Conservation (phyloP, 2,329 filamentous ascomycete species). For the Boeremia exigua region DNA sequence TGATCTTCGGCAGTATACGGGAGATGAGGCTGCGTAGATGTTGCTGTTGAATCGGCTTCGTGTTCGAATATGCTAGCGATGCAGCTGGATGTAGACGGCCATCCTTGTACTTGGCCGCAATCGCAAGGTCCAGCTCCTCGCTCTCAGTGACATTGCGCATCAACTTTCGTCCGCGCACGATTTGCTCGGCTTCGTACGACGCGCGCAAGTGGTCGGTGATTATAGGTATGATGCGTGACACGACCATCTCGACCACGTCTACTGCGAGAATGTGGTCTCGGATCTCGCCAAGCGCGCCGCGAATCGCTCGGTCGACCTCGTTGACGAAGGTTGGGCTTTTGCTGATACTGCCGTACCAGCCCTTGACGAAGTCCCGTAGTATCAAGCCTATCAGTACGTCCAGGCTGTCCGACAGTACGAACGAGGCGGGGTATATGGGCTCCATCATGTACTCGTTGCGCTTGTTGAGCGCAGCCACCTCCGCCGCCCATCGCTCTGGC, state of each 20-base stretch:
- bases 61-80: slow-evolving; percentile 81
- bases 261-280: slow-evolving; percentile 74
- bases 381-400: slow-evolving; percentile 80
- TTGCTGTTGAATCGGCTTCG: slow-evolving; percentile 84
- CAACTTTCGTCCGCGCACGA: slow-evolving; percentile 84
- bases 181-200: slow-evolving; percentile 87
- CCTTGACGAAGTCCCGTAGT: slow-evolving; percentile 81
- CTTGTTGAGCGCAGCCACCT: slow-evolving; percentile 69
- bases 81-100: slow-evolving; percentile 88
- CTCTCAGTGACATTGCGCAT: slow-evolving; percentile 93
- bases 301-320: slow-evolving; percentile 82
- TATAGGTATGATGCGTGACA: slow-evolving; percentile 83
- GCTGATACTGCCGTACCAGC: slow-evolving; percentile 91
- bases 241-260: slow-evolving; percentile 83
- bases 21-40: slow-evolving; percentile 80
- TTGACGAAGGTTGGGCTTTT: slow-evolving; percentile 79
- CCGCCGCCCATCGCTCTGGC: slow-evolving; percentile 70
- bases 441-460: slow-evolving; percentile 69
- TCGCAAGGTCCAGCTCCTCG: slow-evolving; percentile 92
- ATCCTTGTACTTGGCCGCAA: slow-evolving; percentile 91
- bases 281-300: slow-evolving; percentile 73
- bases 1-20: slow-evolving; percentile 73
- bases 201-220: slow-evolving; percentile 87
- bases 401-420: slow-evolving; percentile 77
- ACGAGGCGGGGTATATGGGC: slow-evolving; percentile 77